Percentiles rank a stretch among this genome's conserved stretches.
These are phyloP conservation scores for Calonectria pseudoreteaudii DNA, from an alignment of 2,329 filamentous ascomycete genomes.

Conservation along the genomic window DNA sequence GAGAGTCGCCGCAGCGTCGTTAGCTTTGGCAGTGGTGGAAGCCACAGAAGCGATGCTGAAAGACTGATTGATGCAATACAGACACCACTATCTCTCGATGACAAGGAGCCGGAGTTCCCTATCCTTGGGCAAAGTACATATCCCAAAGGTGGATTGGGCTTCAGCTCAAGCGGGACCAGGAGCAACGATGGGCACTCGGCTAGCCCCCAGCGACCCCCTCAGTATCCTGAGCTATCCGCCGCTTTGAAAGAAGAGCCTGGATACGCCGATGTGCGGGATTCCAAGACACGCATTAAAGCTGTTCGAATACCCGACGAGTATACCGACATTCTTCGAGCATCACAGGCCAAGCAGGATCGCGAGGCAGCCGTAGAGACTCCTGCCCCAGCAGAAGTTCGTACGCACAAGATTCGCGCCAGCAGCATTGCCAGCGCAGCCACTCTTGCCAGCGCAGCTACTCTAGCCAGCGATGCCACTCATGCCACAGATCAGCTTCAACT, in stretches of 20 bases:
- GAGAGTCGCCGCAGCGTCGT: constrained; percentile 49
- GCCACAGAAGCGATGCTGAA: constrained; percentile 73
- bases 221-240: constrained; percentile 33
- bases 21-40: constrained; percentile 58
- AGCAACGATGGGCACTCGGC: constrained; percentile 25
- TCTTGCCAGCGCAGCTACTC: constrained; percentile 36
- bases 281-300: constrained; percentile 59
- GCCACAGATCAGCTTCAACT: constrained; percentile 50
- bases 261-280: constrained; percentile 54
- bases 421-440: constrained; percentile 40
- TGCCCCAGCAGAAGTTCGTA: constrained; percentile 20
- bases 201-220: constrained; percentile 23
- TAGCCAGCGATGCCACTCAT: constrained; percentile 36
- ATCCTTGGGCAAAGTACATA: constrained; percentile 27
- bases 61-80: constrained; percentile 79
- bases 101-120: constrained; percentile 49
- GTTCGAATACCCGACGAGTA: constrained; percentile 64
- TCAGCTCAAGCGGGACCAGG: constrained; percentile 13
- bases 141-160: constrained; percentile 30
- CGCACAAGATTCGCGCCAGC: constrained; percentile 30
- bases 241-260: constrained; percentile 46
- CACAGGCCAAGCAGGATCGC: constrained; percentile 48
- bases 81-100: constrained; percentile 62
- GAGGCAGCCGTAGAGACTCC: constrained; percentile 55
- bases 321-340: constrained; percentile 44